Conservation (phyloP, 2,329 filamentous ascomycete genomes). For the Fusarium torreyae region DNA sequence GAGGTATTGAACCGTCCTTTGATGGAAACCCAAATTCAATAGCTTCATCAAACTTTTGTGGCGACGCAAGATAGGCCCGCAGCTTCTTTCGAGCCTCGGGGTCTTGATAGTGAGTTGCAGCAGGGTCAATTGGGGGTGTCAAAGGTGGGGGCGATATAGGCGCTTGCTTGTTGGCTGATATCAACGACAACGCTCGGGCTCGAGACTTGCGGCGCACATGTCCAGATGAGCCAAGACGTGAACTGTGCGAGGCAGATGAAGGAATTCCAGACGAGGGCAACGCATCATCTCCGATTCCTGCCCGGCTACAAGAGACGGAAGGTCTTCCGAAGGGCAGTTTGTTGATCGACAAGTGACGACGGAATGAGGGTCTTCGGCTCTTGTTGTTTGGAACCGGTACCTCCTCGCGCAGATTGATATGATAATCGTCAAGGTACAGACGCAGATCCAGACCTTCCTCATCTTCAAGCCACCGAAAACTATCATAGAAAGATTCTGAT, state of each 20-base stretch:
- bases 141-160: constrained; percentile 44
- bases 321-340: constrained; percentile 74
- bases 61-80: constrained; percentile 86
- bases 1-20: constrained; percentile 60
- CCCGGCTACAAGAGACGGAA: constrained; percentile 66
- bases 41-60: constrained; percentile 95
- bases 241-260: constrained; percentile 43
- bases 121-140: constrained; percentile 70
- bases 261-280: constrained; percentile 47
- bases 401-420: constrained; percentile 71
- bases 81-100: constrained; percentile 90
- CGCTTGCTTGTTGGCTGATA: constrained; percentile 62
- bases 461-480: constrained; percentile 81
- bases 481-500: constrained; percentile 73
- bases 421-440: constrained; percentile 79
- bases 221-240: constrained; percentile 45
- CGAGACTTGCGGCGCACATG: constrained; percentile 68
- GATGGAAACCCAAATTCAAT: constrained; percentile 94
- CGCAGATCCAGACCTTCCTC: constrained; percentile 78
- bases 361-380: constrained; percentile 72
- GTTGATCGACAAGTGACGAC: constrained; percentile 79
- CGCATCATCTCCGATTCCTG: constrained; percentile 60
- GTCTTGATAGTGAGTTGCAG: constrained; percentile 89
- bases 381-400: constrained; percentile 62
- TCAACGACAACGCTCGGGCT: constrained; percentile 68